Evolutionary conservation across 768 basidiomycete genomes (phyloP).

Genomic region (Fibroporia radiculosa): DNA sequence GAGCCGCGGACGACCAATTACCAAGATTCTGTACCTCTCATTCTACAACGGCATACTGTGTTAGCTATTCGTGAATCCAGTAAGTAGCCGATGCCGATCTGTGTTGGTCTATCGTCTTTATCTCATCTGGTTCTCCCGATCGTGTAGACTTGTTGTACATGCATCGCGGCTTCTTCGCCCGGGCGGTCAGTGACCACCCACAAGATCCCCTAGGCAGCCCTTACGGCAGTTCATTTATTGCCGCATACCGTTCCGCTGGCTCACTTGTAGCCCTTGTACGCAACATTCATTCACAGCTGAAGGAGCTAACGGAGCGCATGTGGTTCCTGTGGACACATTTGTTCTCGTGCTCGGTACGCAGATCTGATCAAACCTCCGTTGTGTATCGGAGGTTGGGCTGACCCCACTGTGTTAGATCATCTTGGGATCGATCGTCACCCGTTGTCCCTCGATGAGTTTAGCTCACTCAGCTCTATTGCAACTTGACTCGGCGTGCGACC

Average conservation of each 20-base stretch:
- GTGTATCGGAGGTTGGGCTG: not conserved
- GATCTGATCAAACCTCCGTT: not conserved
- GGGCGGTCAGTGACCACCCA: slow-evolving; percentile 57
- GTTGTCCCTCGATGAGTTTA: slow-evolving; percentile 55
- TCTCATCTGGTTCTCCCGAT: not conserved
- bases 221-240: slow-evolving; percentile 60
- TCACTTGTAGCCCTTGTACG: slow-evolving; percentile 63
- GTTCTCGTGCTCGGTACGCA: slow-evolving; percentile 56
- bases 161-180: slow-evolving; percentile 70
- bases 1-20: slow-evolving; percentile 15
- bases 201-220: slow-evolving; percentile 63
- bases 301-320: slow-evolving; percentile 57
- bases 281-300: slow-evolving; percentile 60
- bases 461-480: slow-evolving; percentile 60
- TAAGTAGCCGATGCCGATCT: slow-evolving; percentile 22
- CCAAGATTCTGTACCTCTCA: slow-evolving; percentile 44
- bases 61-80: slow-evolving; percentile 66
- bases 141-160: slow-evolving; percentile 61
- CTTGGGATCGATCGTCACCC: slow-evolving; percentile 60
- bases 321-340: slow-evolving; percentile 71
- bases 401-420: slow-evolving; percentile 41
- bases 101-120: not conserved
- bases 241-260: slow-evolving; percentile 60
- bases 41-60: slow-evolving; percentile 59
- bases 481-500: slow-evolving; percentile 51